Conservation (phyloP, 2,329 filamentous ascomycete genomes). For the Aspergillus luchuensis region DNA sequence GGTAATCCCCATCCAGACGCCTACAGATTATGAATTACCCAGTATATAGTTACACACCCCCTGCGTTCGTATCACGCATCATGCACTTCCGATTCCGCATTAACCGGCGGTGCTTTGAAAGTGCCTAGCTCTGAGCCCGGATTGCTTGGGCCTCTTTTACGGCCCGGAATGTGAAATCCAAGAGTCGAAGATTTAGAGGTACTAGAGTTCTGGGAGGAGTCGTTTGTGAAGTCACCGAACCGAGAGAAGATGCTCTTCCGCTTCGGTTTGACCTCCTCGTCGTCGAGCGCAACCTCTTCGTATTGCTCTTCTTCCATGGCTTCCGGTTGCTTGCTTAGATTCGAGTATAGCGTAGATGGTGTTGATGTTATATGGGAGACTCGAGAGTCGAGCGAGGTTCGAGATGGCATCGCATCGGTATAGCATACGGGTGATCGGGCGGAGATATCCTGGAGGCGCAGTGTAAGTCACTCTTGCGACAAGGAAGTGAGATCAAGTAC, state of each 20-base stretch:
- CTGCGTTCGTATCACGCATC: conserved; percentile 16
- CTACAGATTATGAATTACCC: conserved; percentile 6
- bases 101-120: conserved; percentile 51
- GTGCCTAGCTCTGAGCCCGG: conserved; percentile 70
- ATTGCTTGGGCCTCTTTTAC: conserved; percentile 71
- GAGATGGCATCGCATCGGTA: conserved; percentile 61
- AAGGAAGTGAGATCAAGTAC: conserved; percentile 3
- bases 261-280: conserved; percentile 68
- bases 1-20: background rate
- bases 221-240: conserved; percentile 64
- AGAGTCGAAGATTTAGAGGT: conserved; percentile 51
- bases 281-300: conserved; percentile 84
- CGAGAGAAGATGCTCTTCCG: conserved; percentile 77
- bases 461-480: conserved; percentile 14
- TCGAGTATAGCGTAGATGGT: conserved; percentile 61
- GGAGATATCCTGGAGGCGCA: conserved; percentile 72
- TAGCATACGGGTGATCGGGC: conserved; percentile 75
- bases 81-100: conserved; percentile 22
- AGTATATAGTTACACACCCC: conserved; percentile 7
- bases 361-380: conserved; percentile 64
- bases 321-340: conserved; percentile 54
- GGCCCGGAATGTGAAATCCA: conserved; percentile 68
- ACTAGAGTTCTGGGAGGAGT: conserved; percentile 37
- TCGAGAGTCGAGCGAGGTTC: conserved; percentile 79
- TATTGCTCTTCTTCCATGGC: conserved; percentile 78